Base-by-base conservation (phyloP, 1,284 basidiomycete species). In the Hypsizygus ulmarius region DNA sequence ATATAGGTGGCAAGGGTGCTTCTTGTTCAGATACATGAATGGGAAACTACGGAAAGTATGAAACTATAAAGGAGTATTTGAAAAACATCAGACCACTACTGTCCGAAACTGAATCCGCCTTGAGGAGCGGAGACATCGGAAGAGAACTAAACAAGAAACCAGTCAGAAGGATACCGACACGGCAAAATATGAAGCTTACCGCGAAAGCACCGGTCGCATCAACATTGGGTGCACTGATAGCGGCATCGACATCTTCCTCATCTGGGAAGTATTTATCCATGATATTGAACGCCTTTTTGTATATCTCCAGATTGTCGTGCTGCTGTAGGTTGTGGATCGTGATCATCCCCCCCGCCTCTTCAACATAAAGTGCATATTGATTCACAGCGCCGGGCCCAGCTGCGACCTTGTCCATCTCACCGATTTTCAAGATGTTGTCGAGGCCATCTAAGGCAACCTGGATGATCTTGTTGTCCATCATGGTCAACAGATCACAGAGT, bases 391-490 rank as follows among this genome's bases (percentile, higher is more conserved):
- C 91, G 36, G 90, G 86, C 16, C 92, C 93, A 21, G 78, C 79
- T 32, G 86, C 81, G 61, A 87, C 79, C 73, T 90, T 97, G 72
- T 99, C 97, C 66, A 90, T 85, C 73, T 99, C 96, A 40, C 97
- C 97, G 54, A 99, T 91, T 74, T 97, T 98, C 60, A 99, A 76
- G 60, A 99, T 95, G 72, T 99, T 99, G 72, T 99, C 97, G 43
- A 99, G 79, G 49, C 97, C 97, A 66, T 99, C 96, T 37, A 99
- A 83, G 16, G 89, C 89, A 39, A 97, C 93, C 73, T 99, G 97
- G 61, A 99, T 99, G 63, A 99, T 97, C 77, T 99, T 99, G 82
- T 99, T 99, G 75, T 99, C 97, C 91, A 98, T 95, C 74, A 93
- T 95, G 38, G 85, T 88, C 47, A 99, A 78, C 37, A 99, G 75